Evolutionary conservation across 345 rosid species (phyloP), one percentile per base, ranked within the genome.

Genomic region (Melaleuca quinquenervia): DNA sequence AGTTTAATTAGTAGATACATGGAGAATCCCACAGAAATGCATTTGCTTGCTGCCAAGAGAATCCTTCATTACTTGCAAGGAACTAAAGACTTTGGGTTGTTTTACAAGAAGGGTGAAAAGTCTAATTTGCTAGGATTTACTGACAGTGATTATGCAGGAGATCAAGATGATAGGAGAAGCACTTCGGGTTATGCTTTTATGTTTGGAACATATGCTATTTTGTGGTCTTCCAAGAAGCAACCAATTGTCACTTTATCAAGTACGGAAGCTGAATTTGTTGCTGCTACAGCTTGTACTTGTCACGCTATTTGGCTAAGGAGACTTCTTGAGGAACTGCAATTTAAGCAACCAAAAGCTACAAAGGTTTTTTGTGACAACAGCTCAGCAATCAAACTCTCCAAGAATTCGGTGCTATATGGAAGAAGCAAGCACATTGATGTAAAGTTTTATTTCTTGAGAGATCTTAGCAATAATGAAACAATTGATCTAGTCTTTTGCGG

Each of bases 221-320:
- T 84, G 11, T 88, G 90, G 86, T 27, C 48, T 2, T 88, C 84
- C 7, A 88, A 76, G 41, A 75, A 83, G 82, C 82, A 86, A 18
- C 22, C 45, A 1, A 49, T 22, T 29, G 54, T 85, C 7, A 55
- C 84, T 18, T 62, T 76, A 13, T 76, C 88, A 7, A 52, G 83
- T 5, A 60, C 76, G 0, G 78, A 88, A 50, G 88, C 49, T 5
- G 75, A 60, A 22, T 84, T 60, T 56, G 36, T 82, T 15, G 8
- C 64, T 6, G 50, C 85, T 3, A 80, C 78, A 50, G 12, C 15
- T n/a, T 51, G 56, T 13, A 45, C 58, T 29, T 20, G 76, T 76
- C 53, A 89, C n/a, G 89, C 84, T 13, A 54, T 89, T 36, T 89
- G 84, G 87, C 41, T 87, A 11, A 29, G 44, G 41, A 87, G 41